Conservation (phyloP, 257 asterid species). For the Solanum pinnatisectum region DNA sequence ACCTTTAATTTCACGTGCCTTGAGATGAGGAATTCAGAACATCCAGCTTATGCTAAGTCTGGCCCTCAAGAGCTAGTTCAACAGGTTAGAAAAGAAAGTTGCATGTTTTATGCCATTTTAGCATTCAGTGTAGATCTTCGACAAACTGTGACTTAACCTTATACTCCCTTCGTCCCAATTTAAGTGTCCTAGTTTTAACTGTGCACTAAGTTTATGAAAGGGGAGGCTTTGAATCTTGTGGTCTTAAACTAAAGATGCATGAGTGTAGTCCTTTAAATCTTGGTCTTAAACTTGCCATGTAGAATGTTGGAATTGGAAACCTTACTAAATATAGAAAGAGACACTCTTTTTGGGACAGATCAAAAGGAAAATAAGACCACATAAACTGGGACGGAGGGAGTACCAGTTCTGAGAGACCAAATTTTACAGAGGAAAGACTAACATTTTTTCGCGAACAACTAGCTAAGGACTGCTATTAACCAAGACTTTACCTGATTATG, state of each 20-base stretch:
- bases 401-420: neutral
- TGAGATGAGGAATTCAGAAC: slow-evolving; percentile 29
- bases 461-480: neutral
- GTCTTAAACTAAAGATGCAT: neutral
- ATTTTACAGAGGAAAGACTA: neutral
- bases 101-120: neutral
- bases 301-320: neutral
- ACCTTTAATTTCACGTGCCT: slow-evolving; percentile 31
- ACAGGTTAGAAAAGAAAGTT: slow-evolving; percentile 8
- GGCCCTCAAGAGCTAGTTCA: slow-evolving; percentile 27
- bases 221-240: neutral
- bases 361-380: neutral
- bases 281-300: neutral
- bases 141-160: neutral
- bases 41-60: slow-evolving; percentile 20
- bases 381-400: neutral
- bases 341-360: neutral
- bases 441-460: neutral
- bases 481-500: neutral
- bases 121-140: neutral
- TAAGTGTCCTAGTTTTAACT: neutral
- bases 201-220: neutral
- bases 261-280: neutral
- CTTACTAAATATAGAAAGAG: neutral
- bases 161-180: neutral